Conservation (phyloP, 2,329 filamentous ascomycete genomes). For the Penicillium sp. region DNA sequence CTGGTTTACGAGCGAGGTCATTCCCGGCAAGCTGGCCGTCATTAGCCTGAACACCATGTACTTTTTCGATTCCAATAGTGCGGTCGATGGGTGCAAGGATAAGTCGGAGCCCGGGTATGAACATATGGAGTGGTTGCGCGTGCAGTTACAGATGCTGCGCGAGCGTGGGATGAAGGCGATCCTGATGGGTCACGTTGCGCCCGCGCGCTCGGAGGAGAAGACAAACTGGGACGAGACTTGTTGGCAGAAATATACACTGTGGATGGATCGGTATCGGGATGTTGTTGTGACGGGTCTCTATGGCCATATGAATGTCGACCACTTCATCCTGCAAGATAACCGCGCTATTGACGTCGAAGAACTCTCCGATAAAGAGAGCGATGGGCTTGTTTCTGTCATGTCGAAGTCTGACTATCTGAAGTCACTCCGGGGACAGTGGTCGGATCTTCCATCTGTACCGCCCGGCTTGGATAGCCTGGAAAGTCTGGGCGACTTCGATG, state of each 20-base stretch:
- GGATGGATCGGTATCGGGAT: constrained; percentile 88
- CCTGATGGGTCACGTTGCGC: constrained; percentile 90
- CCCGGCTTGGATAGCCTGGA: constrained; percentile 19
- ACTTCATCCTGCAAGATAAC: constrained; percentile 90
- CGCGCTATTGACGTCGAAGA: constrained; percentile 69
- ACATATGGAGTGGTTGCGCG: constrained; percentile 93
- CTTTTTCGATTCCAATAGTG: constrained; percentile 91
- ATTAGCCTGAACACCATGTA: constrained; percentile 97
- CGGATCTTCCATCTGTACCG: constrained; percentile 67
- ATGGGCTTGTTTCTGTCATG: constrained; percentile 60
- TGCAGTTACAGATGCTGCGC: constrained; percentile 83
- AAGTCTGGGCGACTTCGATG: constrained; percentile 17
- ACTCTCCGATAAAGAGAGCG: constrained; percentile 26
- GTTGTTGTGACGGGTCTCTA: constrained; percentile 79
- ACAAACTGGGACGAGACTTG: constrained; percentile 93
- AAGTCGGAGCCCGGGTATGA: constrained; percentile 85
- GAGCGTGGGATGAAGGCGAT: constrained; percentile 90
- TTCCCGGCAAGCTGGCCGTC: constrained; percentile 81
- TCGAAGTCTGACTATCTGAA: constrained; percentile 80
- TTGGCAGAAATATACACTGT: constrained; percentile 96
- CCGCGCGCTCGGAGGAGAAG: constrained; percentile 83
- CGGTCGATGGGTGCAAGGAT: constrained; percentile 83
- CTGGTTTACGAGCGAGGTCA: constrained; percentile 93
- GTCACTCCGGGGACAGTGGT: constrained; percentile 78
- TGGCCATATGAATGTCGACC: constrained; percentile 98